Base-by-base conservation (phyloP, 371 early-diverging fungal species). In the Globomyces sp. region DNA sequence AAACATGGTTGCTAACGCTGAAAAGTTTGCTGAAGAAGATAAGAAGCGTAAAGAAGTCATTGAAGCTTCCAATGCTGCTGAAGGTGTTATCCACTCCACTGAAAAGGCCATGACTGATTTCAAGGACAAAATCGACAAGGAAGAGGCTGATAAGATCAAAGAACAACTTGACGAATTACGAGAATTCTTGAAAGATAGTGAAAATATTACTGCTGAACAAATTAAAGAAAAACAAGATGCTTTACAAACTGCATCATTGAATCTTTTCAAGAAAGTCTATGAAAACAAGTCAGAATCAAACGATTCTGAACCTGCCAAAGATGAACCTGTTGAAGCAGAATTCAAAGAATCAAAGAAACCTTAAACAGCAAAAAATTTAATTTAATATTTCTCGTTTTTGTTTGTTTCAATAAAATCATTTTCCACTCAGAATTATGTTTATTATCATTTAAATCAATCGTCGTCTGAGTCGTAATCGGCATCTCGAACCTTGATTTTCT, bases 261-360 rank as follows among this genome's bases (percentile, higher is more conserved):
- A 96, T 83, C 83, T 99, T 63, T 97, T 98, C 72, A 94, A 98
- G 83, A 86, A 91, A 87, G 95, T 93, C 36, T 97, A 98, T 87
- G 92, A 96, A 89, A 87, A 89, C 76, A 77, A 71, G 65, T 34
- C 9, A 51, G 6, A 11, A 51, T 51, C 63, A 36, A 24, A 24
- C 24, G 24, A 24, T 24, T 59, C 57, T 13, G 72, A 77, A 62
- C 24, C 34, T 11, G 4, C 75, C 58, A 70, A 76, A 52, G 72
- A 62, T 69, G 70, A 78, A 67, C 63, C 77, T 5, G 65, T 64
- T 4, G 82, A 82, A 50, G 82, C 77, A 3, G 82, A 82, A 50
- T 77, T 77, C 71, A 80, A 82, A 71, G 80, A 79, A 64, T 76
- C 69, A 45, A 64, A 79, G 48, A 64, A 73, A 48, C 36, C 58